A percentile compares a stretch with the other conserved stretches of the same genome.
Conservation (phyloP, 2,329 filamentous ascomycete species). For the Chrysosporium queenslandicum region DNA sequence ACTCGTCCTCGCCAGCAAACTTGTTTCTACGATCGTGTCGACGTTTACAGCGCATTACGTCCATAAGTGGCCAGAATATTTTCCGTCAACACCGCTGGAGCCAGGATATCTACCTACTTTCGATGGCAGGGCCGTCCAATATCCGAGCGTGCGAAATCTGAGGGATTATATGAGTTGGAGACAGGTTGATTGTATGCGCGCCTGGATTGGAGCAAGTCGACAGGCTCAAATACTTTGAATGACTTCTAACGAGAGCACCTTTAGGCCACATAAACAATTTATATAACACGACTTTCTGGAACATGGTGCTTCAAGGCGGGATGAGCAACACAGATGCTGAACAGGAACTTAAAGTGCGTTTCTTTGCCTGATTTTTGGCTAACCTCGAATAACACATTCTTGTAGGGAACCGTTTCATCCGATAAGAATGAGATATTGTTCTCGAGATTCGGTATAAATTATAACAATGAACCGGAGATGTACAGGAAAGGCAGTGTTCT, state of each 20-base stretch:
- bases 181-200: slow-evolving; percentile 74
- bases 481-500: slow-evolving; percentile 89
- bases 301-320: slow-evolving; percentile 66
- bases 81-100: slow-evolving; percentile 60
- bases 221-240: not conserved
- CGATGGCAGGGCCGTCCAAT: slow-evolving; percentile 82
- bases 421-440: slow-evolving; percentile 98
- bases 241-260: not conserved
- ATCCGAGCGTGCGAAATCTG: slow-evolving; percentile 71
- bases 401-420: slow-evolving; percentile 64
- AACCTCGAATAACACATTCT: not conserved
- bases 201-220: not conserved
- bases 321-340: slow-evolving; percentile 72
- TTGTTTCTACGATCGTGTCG: slow-evolving; percentile 82
- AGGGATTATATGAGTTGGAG: slow-evolving; percentile 95
- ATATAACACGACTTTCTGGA: slow-evolving; percentile 96
- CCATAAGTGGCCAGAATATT: slow-evolving; percentile 65
- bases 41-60: slow-evolving; percentile 91
- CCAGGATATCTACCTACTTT: slow-evolving; percentile 70
- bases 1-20: slow-evolving; percentile 51
- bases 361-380: slow-evolving; percentile 6
- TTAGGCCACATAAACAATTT: slow-evolving; percentile 96
- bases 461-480: slow-evolving; percentile 90
- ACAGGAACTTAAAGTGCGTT: slow-evolving; percentile 57
- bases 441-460: slow-evolving; percentile 81